Percentiles rank a stretch among this genome's conserved stretches.
Evolutionary conservation across 192 early-diverging fungal genomes (phyloP).

Genomic region (Coemansia sp.): DNA sequence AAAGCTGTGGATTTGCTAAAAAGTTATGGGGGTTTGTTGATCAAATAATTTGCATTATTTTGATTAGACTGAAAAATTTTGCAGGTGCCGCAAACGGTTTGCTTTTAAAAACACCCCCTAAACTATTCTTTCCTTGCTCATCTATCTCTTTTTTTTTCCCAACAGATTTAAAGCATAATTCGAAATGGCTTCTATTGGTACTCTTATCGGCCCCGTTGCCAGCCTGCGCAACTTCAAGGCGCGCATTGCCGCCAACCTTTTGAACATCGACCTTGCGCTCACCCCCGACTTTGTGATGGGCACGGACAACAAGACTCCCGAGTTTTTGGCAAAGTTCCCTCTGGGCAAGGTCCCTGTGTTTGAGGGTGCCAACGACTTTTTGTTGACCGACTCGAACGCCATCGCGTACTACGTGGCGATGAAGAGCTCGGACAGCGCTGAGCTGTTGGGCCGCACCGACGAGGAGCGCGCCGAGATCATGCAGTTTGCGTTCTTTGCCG

Average conservation of each 20-base stretch:
- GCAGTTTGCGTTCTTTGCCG: conserved; percentile 63
- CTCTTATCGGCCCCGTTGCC: conserved; percentile 25
- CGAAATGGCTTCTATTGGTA: conserved; percentile 46
- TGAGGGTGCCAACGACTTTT: conserved; percentile 76
- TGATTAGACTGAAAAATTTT: too few species aligned
- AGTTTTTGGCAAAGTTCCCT: conserved; percentile 90
- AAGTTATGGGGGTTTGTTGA: too few species aligned
- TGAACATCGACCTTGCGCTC: conserved; percentile 70
- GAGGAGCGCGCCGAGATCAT: conserved; percentile 64
- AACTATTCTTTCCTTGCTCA: too few species aligned
- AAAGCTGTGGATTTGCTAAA: too few species aligned
- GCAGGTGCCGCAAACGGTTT: too few species aligned
- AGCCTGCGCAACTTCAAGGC: conserved; percentile 59
- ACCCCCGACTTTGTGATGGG: conserved; percentile 62
- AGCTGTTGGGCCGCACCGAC: conserved; percentile 60
- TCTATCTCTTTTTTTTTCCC: too few species aligned
- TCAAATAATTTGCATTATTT: too few species aligned
- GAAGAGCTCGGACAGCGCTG: conserved; percentile 41
- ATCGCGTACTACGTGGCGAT: conserved; percentile 82
- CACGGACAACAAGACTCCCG: conserved; percentile 73
- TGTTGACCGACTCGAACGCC: conserved; percentile 78
- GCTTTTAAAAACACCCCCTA: too few species aligned
- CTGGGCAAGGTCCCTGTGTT: conserved; percentile 88
- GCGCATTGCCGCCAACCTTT: conserved; percentile 76
- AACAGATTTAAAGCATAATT: too few species aligned